Evolutionary conservation across 805 yeast species (phyloP), one percentile per base, ranked within the genome.

Genomic region (Metschnikowia amazonensis): DNA sequence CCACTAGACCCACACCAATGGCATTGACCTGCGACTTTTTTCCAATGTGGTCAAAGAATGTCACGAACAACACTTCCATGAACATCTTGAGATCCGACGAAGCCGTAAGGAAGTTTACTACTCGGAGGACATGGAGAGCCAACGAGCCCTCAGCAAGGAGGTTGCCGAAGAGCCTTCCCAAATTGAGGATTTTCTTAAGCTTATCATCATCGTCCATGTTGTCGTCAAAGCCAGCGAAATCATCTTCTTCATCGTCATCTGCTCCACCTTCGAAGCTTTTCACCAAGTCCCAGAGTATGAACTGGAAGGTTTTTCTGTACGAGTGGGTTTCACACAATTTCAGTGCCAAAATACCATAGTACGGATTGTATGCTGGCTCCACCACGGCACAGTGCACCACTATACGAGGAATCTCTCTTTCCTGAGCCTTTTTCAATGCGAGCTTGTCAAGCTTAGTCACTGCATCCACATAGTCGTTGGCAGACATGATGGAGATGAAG

Each of bases 401-500:
- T 7, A 94, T 89, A 44, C 81, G 77, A 3, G 97, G 95, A 23
- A 94, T 86, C 56, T 94, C 99, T 37, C 87, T 71, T 55, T 85
- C 84, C 60, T 94, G 98, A 6, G 84, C 71, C 51, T 79, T 82
- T 57, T 86, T 90, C 55, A 94, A 71, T 23, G 81, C 77, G 43
- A 94, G 64, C 59, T 89, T 90, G 58, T 88, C 95, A 29, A 94
- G 58, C 50, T 89, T 85, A 14, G 85, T 79, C 54, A 82, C 82
- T 0, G 97, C 95, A 64, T 94, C 97, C 59, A 88, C 72, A 57
- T 79, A 94, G 63, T 94, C 99, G 52, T 84, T 84, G 4, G 97
- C 94, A 2, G 97, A 89, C 97, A 95, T 90, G 7, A 94, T 81
- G 30, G 96, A 88, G 20, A 95, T 81, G 59, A 94, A 94, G 14